A percentile compares a stretch with the other conserved stretches of the same genome.
Evolutionary conservation across 805 yeast species (phyloP).

Genomic region (Candida nonsorbophila): DNA sequence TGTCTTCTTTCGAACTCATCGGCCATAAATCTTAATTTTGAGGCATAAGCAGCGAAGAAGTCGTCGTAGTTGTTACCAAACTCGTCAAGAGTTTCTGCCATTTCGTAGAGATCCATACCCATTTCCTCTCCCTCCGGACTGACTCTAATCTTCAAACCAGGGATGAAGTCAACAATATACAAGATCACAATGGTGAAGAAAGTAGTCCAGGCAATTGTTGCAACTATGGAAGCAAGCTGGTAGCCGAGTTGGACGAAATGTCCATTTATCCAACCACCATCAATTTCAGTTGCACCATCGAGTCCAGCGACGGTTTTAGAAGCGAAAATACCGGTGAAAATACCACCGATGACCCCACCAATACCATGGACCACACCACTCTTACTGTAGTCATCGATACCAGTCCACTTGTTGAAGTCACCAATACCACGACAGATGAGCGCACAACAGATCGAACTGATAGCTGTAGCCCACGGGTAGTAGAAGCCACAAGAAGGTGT

Average conservation of each 20-base stretch:
- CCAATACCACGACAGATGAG: slow-evolving; percentile 29
- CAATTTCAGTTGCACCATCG: slow-evolving; percentile 39
- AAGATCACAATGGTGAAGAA: slow-evolving; percentile 39
- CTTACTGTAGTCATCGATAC: slow-evolving; percentile 42
- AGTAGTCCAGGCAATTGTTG: slow-evolving; percentile 41
- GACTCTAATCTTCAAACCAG: slow-evolving; percentile 44
- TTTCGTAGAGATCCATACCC: slow-evolving; percentile 48
- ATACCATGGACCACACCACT: slow-evolving; percentile 45
- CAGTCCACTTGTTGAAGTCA: slow-evolving; percentile 32
- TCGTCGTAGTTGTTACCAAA: slow-evolving; percentile 27
- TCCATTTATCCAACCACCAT: slow-evolving; percentile 44
- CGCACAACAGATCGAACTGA: slow-evolving; percentile 36
- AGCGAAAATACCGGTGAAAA: slow-evolving; percentile 43
- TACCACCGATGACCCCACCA: slow-evolving; percentile 41
- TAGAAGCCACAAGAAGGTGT: slow-evolving; percentile 44
- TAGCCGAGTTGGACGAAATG: slow-evolving; percentile 42
- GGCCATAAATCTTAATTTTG: slow-evolving; percentile 11
- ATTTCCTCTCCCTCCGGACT: slow-evolving; percentile 41
- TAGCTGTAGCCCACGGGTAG: slow-evolving; percentile 43
- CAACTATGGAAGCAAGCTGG: slow-evolving; percentile 39
- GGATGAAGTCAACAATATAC: slow-evolving; percentile 44
- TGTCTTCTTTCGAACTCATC: slow-evolving; percentile 10
- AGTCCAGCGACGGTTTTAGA: slow-evolving; percentile 37
- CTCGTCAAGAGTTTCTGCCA: slow-evolving; percentile 44
- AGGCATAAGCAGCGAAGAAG: slow-evolving; percentile 17